A percentile compares a stretch with the other conserved stretches of the same genome.
These are phyloP conservation scores for Pleurostoma richardsiae DNA, from an alignment of 2,329 filamentous ascomycete genomes.

Conservation along the genomic window DNA sequence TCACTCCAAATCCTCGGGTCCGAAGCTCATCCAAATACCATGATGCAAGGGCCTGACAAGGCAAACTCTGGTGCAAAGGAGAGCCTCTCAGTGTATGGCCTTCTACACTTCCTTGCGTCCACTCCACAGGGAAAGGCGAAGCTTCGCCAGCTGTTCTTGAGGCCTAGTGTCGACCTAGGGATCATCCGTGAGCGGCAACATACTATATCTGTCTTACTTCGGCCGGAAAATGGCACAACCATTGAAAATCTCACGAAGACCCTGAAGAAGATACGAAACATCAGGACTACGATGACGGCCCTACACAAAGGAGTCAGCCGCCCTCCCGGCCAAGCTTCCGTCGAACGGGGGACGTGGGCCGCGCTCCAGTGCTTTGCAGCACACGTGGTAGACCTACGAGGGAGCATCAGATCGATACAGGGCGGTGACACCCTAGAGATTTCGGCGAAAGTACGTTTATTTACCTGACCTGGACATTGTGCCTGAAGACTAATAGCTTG, in stretches of 20 bases:
- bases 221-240: conserved; percentile 58
- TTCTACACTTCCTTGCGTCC: conserved; percentile 70
- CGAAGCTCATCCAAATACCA: conserved; percentile 77
- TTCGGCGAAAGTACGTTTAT: conserved; percentile 40
- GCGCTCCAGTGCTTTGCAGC: conserved; percentile 68
- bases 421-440: conserved; percentile 48
- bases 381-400: conserved; percentile 64
- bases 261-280: conserved; percentile 65
- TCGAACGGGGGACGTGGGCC: conserved; percentile 67
- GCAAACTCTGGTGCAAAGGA: conserved; percentile 66
- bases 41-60: conserved; percentile 65
- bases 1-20: conserved; percentile 82
- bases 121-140: conserved; percentile 74
- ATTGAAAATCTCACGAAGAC: conserved; percentile 71
- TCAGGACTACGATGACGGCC: conserved; percentile 62
- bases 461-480: too few relatives aligned
- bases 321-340: conserved; percentile 39
- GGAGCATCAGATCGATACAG: conserved; percentile 52
- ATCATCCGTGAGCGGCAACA: conserved; percentile 68
- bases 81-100: conserved; percentile 74
- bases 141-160: conserved; percentile 76
- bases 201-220: conserved; percentile 62
- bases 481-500: neutral
- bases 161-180: conserved; percentile 64
- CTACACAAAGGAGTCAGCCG: conserved; percentile 72